Evolutionary conservation across 371 early-diverging fungal genomes (phyloP).

Genomic region (Mortierella sp.): DNA sequence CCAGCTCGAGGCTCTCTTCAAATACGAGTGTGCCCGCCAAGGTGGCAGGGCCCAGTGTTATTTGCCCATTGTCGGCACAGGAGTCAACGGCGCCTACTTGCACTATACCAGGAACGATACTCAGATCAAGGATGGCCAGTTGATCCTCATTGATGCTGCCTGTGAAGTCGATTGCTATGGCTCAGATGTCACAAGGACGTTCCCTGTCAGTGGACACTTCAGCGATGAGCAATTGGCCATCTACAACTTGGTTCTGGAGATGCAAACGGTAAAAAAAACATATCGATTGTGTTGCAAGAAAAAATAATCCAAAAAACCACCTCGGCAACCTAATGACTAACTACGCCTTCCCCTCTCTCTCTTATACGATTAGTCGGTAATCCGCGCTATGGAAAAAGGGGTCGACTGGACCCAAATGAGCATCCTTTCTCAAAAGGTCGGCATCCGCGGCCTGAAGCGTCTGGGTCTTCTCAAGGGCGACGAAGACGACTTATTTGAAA

Average conservation of each 20-base stretch:
- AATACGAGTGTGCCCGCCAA: conserved; percentile 62
- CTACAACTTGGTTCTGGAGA: conserved; percentile 84
- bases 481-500: conserved; percentile 69
- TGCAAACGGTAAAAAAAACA: conserved; percentile 72
- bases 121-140: conserved; percentile 60
- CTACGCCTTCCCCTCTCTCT: background rate
- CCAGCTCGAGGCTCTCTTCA: conserved; percentile 67
- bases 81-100: conserved; percentile 65
- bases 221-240: conserved; percentile 76
- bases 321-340: background rate
- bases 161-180: conserved; percentile 86
- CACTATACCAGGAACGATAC: conserved; percentile 67
- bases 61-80: conserved; percentile 71
- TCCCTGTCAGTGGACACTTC: conserved; percentile 87
- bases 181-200: conserved; percentile 90
- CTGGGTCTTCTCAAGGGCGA: conserved; percentile 80
- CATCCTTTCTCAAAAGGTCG: conserved; percentile 74
- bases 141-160: conserved; percentile 91
- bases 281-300: background rate
- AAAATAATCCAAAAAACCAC: background rate
- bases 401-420: conserved; percentile 91
- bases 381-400: conserved; percentile 75
- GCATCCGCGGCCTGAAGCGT: conserved; percentile 77
- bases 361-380: conserved; percentile 39
- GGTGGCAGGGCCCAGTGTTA: conserved; percentile 63